phyloP scores from a whole-genome alignment of 306 rosid species.

The Abrus pulchellus region DNA sequence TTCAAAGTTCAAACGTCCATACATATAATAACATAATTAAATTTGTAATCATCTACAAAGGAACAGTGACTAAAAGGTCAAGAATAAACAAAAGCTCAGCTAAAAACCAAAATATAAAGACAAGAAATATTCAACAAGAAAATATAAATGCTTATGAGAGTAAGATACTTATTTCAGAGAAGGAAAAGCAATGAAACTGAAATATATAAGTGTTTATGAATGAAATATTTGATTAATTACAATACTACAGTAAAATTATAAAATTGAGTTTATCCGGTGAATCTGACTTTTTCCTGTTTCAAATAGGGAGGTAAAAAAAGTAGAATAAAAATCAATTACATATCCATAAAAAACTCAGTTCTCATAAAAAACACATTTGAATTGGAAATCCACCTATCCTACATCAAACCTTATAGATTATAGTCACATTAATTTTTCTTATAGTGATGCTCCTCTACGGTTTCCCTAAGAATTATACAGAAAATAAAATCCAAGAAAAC shows the following conservation, averaged over 20 bases:
- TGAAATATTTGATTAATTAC: neutral
- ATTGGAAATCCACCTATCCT: constrained; percentile 13
- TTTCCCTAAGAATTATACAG: neutral
- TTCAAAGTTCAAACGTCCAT: neutral
- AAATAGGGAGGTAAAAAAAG: neutral
- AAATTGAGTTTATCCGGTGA: neutral
- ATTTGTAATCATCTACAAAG: neutral
- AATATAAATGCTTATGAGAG: neutral
- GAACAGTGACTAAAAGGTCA: constrained; percentile 8
- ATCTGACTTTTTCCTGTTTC: neutral
- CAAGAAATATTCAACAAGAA: neutral
- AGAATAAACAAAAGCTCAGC: neutral
- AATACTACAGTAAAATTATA: neutral
- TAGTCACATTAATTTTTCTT: neutral
- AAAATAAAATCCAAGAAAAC: neutral
- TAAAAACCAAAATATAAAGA: neutral
- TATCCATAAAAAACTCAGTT: neutral
- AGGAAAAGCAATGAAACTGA: constrained; percentile 8
- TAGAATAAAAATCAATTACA: constrained; percentile 4
- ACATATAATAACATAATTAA: neutral
- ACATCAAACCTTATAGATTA: neutral
- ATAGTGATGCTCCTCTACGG: neutral
- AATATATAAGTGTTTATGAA: neutral
- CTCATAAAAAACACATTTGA: neutral
- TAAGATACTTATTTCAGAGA: neutral